Conservation (phyloP, 2,329 filamentous ascomycete genomes). For the Escovopsis weberi region DNA sequence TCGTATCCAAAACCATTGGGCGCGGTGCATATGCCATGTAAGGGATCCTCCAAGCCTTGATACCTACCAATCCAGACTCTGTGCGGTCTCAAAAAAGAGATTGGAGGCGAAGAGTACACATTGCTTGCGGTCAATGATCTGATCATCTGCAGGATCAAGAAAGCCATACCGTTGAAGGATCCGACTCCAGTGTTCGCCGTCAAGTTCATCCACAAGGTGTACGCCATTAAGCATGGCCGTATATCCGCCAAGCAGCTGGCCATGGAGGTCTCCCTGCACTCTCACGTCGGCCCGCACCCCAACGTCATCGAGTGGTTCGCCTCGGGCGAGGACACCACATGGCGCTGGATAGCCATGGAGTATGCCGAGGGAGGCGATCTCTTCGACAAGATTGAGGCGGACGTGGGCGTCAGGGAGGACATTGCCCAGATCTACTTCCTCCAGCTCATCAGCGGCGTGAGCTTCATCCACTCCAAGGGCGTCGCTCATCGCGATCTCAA, state of each 20-base stretch:
- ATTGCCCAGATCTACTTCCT: constrained; percentile 94
- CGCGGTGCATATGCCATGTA: constrained; percentile 96
- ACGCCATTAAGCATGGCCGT: constrained; percentile 77
- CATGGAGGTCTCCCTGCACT: constrained; percentile 85
- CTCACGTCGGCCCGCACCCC: constrained; percentile 72
- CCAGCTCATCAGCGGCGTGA: constrained; percentile 78
- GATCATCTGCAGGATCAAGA: constrained; percentile 57
- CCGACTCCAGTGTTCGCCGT: constrained; percentile 77
- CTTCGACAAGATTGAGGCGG: constrained; percentile 98
- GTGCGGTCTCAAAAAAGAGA: background rate
- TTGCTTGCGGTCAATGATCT: too few species aligned
- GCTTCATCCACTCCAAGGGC: constrained; percentile 92
- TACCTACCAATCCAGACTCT: background rate
- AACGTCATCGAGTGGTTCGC: constrained; percentile 92
- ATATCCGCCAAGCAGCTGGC: constrained; percentile 79
- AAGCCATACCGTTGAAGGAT: constrained; percentile 62
- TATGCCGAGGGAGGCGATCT: constrained; percentile 88
- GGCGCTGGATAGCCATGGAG: constrained; percentile 99
- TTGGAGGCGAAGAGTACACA: too few species aligned
- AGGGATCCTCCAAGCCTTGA: constrained; percentile 13
- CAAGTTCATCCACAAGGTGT: constrained; percentile 97
- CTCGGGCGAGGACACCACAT: constrained; percentile 68
- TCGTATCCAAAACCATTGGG: constrained; percentile 93
- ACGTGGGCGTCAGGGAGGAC: constrained; percentile 85
- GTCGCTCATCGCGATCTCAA: constrained; percentile 87